phyloP scores from a whole-genome alignment of 495 filamentous ascomycete species.

The Penicillium tannophilum region DNA sequence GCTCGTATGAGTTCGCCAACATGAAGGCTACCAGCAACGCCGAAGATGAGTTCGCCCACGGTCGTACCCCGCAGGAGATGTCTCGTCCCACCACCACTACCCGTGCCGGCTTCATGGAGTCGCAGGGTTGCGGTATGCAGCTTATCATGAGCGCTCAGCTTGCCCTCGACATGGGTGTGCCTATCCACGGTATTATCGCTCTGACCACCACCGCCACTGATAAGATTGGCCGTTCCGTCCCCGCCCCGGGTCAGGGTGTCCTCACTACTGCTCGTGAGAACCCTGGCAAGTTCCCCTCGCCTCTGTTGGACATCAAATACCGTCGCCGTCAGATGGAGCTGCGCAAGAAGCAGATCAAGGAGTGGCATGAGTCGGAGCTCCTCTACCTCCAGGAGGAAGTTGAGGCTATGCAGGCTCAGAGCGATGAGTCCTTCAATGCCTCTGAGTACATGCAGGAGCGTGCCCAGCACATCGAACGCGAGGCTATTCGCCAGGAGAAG shows the following conservation, averaged over 20 bases:
- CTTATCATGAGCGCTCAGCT: constrained; percentile 97
- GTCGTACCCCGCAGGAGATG: constrained; percentile 95
- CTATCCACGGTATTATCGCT: constrained; percentile 93
- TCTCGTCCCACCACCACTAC: constrained; percentile 96
- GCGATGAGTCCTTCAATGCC: constrained; percentile 66
- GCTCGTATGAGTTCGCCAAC: constrained; percentile 99
- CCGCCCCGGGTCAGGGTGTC: constrained; percentile 94
- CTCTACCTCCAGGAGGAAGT: constrained; percentile 91
- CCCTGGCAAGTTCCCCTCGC: constrained; percentile 87
- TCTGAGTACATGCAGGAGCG: constrained; percentile 85
- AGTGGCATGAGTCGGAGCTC: constrained; percentile 94
- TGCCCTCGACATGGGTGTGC: constrained; percentile 97
- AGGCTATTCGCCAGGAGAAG: constrained; percentile 86
- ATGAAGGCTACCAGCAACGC: constrained; percentile 99
- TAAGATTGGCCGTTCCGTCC: constrained; percentile 97
- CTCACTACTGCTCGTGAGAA: constrained; percentile 96
- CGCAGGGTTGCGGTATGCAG: constrained; percentile 96
- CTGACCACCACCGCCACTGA: constrained; percentile 97
- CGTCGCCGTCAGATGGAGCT: constrained; percentile 91
- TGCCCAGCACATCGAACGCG: constrained; percentile 81
- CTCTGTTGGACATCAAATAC: constrained; percentile 95
- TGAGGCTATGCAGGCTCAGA: constrained; percentile 84
- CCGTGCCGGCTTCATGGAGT: constrained; percentile 98
- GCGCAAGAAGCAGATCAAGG: constrained; percentile 85
- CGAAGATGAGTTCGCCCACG: constrained; percentile 92